phyloP scores from a whole-genome alignment of 768 basidiomycete genomes.

The Termitomyces heimii region DNA sequence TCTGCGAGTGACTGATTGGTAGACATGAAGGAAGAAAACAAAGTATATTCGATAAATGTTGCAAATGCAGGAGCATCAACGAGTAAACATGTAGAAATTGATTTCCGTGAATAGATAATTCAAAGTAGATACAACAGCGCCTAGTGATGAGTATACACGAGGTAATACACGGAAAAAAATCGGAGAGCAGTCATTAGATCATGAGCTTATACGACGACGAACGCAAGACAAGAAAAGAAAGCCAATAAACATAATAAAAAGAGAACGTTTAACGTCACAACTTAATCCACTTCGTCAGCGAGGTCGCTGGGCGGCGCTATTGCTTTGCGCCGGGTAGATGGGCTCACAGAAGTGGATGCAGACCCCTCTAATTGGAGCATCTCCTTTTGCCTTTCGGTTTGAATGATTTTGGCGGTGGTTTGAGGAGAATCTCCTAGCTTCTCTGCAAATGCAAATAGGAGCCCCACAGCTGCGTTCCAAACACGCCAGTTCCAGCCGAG shows the following conservation, averaged over 20 bases:
- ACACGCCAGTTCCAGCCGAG: conserved; percentile 53
- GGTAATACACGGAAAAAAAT: conserved; percentile 7
- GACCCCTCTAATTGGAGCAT: conserved; percentile 7
- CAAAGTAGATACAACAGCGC: conserved; percentile 8
- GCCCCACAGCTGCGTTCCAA: conserved; percentile 44
- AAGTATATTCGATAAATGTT: not conserved
- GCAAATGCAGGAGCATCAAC: no score
- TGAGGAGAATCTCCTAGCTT: conserved; percentile 46
- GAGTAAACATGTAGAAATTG: not conserved
- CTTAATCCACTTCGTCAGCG: conserved; percentile 13
- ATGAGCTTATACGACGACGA: conserved; percentile 10
- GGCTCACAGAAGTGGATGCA: not conserved
- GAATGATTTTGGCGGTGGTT: conserved; percentile 23
- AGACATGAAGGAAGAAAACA: conserved; percentile 6
- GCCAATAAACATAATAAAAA: conserved; percentile 13
- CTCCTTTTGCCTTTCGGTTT: conserved; percentile 19
- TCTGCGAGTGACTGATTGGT: conserved; percentile 19
- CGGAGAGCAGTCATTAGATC: conserved; percentile 9
- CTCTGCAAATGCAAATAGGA: conserved; percentile 67
- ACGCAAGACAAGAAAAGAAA: not conserved
- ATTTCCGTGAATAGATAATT: not conserved
- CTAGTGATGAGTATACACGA: conserved; percentile 7
- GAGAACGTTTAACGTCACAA: not conserved
- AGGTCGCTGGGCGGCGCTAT: conserved; percentile 13
- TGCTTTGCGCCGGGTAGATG: conserved; percentile 11